Base-by-base conservation (phyloP, 2,329 filamentous ascomycete genomes). In the Tolypocladium pustulatum region DNA sequence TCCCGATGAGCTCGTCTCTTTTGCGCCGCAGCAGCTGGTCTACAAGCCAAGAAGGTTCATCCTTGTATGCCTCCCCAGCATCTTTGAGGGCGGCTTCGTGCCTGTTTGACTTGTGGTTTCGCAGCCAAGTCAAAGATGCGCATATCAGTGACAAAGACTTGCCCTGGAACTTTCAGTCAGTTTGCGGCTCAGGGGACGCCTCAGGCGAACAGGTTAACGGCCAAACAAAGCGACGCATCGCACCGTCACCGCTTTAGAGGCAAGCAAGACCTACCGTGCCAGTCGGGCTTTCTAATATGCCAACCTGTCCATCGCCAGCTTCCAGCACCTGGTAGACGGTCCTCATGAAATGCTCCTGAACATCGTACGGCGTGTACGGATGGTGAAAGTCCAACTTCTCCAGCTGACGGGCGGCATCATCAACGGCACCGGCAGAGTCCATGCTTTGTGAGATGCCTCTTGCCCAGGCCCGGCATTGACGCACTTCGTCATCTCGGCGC, bases 61-160 rank as follows among this genome's bases (percentile, higher is more conserved):
- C 87, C 58, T 84, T 73, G 63, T 77, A 77, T 1, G 72, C 66
- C 0, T 73, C 68, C 2, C 71, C 77, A 54, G 71, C 79, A 59
- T 67, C 72, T 59, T 70, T 78, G 59, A 78, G 81, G 53, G 66
- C 80, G 63, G 68, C 80, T 71, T 77, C 88, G 72, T 77, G 87
- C 73, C 61, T 71, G 65, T 67, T 77, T 70, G 72, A 85, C 70
- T 95, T 93, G 73, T 92, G 83, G 59, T 90, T 83, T 54, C 92
- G 86, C n/a, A 97, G 78, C 92, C 92, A 97, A 3, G 91, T 96
- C 66, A 97, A 72, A 7, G 91, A 87, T 46, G 88, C 89, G 69
- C 92, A 97, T 62, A 97, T 94, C 34, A 97, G 79, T 63, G 92
- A 96, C 52, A 97, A 74, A 1, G 92, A 96, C 80, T 97, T 97